Percentiles rank a stretch among this genome's conserved stretches.
phyloP scores from a whole-genome alignment of 192 early-diverging fungal genomes.

The Thamnidium elegans region DNA sequence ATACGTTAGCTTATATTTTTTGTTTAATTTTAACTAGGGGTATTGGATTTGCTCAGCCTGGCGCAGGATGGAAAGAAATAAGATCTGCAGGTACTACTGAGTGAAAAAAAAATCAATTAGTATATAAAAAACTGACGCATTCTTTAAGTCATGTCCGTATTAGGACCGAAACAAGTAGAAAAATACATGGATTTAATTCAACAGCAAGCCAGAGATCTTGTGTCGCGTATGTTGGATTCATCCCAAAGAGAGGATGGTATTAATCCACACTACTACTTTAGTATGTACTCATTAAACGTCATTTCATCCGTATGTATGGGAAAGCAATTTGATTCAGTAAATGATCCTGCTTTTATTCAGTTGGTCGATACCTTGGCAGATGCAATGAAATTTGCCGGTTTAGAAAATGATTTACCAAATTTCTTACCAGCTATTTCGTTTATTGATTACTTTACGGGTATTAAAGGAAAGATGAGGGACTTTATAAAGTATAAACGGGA shows the following conservation, averaged over 20 bases:
- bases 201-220: not conserved
- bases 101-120: not conserved
- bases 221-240: not conserved
- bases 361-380: not conserved
- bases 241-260: not conserved
- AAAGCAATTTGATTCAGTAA: not conserved
- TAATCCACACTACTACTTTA: not conserved
- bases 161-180: not conserved
- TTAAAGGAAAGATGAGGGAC: not conserved
- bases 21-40: not conserved
- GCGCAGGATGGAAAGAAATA: not conserved
- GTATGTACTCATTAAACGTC: conserved; percentile 6
- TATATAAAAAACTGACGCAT: not conserved
- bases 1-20: not conserved
- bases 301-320: conserved; percentile 1
- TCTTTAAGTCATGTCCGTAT: not conserved
- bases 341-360: conserved; percentile 6
- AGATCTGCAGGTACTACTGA: not conserved
- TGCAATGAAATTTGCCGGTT: conserved; percentile 1
- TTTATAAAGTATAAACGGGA: conserved; percentile 1
- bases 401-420: conserved; percentile 4
- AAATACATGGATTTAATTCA: not conserved
- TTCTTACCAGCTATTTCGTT: conserved; percentile 10
- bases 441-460: not conserved
- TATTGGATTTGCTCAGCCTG: conserved; percentile 11